phyloP scores from a whole-genome alignment of 202 grass and related monocot species.

The Setaria viridis region DNA sequence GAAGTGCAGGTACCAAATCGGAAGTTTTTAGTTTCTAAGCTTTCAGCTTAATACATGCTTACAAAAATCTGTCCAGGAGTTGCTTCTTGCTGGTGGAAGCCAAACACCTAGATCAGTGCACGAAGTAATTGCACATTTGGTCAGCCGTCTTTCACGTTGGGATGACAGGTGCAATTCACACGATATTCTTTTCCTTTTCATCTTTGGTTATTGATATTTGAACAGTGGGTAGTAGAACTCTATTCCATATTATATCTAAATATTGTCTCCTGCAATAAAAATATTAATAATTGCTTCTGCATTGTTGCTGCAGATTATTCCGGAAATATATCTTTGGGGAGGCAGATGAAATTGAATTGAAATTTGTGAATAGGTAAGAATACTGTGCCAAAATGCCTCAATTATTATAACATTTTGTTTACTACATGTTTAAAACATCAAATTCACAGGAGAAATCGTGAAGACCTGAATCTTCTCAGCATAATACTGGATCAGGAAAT shows the following conservation, averaged over 20 bases:
- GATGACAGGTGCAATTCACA: conserved; percentile 67
- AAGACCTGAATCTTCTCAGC: conserved; percentile 85
- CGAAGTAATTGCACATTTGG: conserved; percentile 87
- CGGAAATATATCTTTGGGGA: conserved; percentile 80
- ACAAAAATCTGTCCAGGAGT: conserved; percentile 59
- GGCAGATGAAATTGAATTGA: conserved; percentile 93
- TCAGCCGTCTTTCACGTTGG: conserved; percentile 74
- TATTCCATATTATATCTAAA: conserved; percentile 20
- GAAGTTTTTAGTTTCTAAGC: neutral
- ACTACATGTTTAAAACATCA: conserved; percentile 26
- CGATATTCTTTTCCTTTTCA: neutral
- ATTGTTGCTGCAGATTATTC: conserved; percentile 59
- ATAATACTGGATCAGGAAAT: conserved; percentile 93
- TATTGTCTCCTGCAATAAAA: neutral
- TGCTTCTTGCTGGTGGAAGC: conserved; percentile 80
- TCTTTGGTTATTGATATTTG: conserved; percentile 8
- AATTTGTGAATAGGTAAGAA: conserved; percentile 86
- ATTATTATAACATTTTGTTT: conserved; percentile 19
- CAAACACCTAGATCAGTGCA: conserved; percentile 74
- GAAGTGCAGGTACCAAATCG: conserved; percentile 77
- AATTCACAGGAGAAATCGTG: conserved; percentile 71
- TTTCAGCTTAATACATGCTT: conserved; percentile 41
- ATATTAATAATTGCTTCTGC: conserved; percentile 27
- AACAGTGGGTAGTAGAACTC: neutral
- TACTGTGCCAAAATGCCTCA: neutral